Evolutionary conservation across 257 asterid species (phyloP), one percentile per base, ranked within the genome.

Genomic region (Agastache rugosa): DNA sequence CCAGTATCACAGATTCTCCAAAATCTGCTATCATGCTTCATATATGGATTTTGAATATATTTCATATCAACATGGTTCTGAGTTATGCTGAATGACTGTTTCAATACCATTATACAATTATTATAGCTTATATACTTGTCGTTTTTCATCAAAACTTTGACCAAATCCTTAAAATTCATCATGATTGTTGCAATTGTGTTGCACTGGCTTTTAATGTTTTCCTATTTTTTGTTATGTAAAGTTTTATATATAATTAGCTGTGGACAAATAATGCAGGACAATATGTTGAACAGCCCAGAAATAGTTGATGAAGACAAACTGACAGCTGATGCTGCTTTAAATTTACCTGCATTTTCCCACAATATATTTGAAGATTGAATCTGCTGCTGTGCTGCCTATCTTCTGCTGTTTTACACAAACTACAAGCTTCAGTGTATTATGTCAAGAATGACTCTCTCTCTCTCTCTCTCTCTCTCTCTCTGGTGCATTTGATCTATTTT

Each of bases 271-370:
- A 69, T 54, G 79, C 85, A 82, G 89, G 82, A 78, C 3, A 62
- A 56, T 65, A 48, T 29, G 71, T 65, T 62, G 11, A 37, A 66
- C 58, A 69, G 70, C 65, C 72, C 78, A 0, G 81, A 77, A 56
- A 80, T 79, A 51, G 51, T 81, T n/a, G 89, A 85, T 47, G 88
- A 83, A 74, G 93, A 92, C 85, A 88, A 77, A 80, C 15, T 34
- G n/a, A 74, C 66, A 45, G 96, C 89, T 0, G 74, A 63, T 58
- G 80, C 84, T 60, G 86, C 88, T 8, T 79, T 92, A 73, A 39
- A 83, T 83, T 72, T 76, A 60, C 81, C 92, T 58, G 88, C 80
- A 72, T 91, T 75, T 81, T 78, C 82, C 29, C 66, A 67, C 14
- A 83, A 65, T 22, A 31, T 77, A 25, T 87, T 80, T 80, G 74